Conservation (phyloP, 352 stramenopile species). For the Phytopythium mirpurense region DNA sequence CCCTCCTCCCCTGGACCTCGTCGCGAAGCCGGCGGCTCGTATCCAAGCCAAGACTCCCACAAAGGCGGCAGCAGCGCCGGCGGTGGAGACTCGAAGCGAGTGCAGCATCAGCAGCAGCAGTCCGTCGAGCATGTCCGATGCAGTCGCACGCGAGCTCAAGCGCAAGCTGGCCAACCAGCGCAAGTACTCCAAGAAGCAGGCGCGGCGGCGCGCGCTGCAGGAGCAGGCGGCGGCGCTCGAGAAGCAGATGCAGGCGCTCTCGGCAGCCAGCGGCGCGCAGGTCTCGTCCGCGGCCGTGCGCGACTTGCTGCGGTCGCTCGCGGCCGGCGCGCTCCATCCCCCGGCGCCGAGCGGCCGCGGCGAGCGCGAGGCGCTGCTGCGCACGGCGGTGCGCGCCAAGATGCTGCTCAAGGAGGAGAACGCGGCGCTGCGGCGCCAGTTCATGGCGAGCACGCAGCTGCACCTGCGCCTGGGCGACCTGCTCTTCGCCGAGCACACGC, state of each 20-base stretch:
- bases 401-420: slow-evolving; percentile 5
- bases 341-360: neutral
- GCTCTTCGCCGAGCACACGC: slow-evolving; percentile 5
- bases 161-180: slow-evolving; percentile 1
- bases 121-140: neutral
- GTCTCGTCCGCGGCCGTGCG: neutral
- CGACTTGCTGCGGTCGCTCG: slow-evolving; percentile 1
- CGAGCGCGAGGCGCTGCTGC: slow-evolving; percentile 1
- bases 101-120: slow-evolving; percentile 2
- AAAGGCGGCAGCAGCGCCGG: neutral
- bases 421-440: slow-evolving; percentile 7
- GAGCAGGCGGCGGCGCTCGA: slow-evolving; percentile 3
- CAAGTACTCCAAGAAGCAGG: slow-evolving; percentile 7
- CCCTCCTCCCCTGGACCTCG: too few species aligned
- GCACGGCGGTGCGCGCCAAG: slow-evolving; percentile 2
- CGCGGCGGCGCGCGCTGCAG: slow-evolving; percentile 3
- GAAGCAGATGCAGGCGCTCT: neutral
- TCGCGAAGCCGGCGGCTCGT: neutral
- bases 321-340: too few species aligned
- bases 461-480: slow-evolving; percentile 2
- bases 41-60: neutral
- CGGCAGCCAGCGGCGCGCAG: neutral
- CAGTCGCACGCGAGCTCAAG: neutral
- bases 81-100: neutral
- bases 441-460: slow-evolving; percentile 4